phyloP scores from a whole-genome alignment of 2,329 filamentous ascomycete genomes.

The Rhinocladiella similis region DNA sequence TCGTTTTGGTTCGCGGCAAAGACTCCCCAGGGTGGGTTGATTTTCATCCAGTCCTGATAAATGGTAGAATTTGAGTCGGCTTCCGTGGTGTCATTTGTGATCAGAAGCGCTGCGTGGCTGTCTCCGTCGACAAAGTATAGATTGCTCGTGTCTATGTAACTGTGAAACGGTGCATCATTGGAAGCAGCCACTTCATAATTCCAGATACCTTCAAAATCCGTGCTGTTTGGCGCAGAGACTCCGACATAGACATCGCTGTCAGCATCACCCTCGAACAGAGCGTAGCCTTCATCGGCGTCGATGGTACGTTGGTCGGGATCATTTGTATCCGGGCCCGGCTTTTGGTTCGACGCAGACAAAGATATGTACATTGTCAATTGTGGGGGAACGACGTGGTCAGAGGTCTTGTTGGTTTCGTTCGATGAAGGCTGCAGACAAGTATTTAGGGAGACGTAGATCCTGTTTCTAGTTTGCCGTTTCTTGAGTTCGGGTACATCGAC shows the following conservation, averaged over 20 bases:
- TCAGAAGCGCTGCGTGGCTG: slow-evolving; percentile 72
- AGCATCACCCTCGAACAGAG: slow-evolving; percentile 62
- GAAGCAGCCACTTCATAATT: slow-evolving; percentile 82
- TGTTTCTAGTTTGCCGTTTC: slow-evolving; percentile 24
- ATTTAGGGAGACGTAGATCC: slow-evolving; percentile 78
- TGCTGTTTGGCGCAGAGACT: slow-evolving; percentile 68
- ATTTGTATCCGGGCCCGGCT: slow-evolving; percentile 62
- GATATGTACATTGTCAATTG: slow-evolving; percentile 81
- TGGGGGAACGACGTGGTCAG: slow-evolving; percentile 53
- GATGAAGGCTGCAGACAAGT: slow-evolving; percentile 75
- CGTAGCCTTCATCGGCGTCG: slow-evolving; percentile 68
- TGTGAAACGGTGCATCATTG: slow-evolving; percentile 73
- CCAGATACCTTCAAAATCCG: slow-evolving; percentile 66
- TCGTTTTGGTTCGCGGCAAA: slow-evolving; percentile 68
- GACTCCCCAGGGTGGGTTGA: slow-evolving; percentile 68
- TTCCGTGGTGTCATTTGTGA: slow-evolving; percentile 70
- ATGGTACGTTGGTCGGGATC: slow-evolving; percentile 49
- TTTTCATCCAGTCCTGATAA: slow-evolving; percentile 56
- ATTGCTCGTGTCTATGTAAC: slow-evolving; percentile 50
- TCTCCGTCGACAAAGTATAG: slow-evolving; percentile 86
- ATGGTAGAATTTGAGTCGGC: slow-evolving; percentile 48
- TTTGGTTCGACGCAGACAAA: slow-evolving; percentile 60
- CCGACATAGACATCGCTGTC: slow-evolving; percentile 73
- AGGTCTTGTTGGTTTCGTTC: slow-evolving; percentile 49
- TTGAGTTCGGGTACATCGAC: slow-evolving; percentile 18